Evolutionary conservation across 208 protist genomes (phyloP), one percentile per base, ranked within the genome.

Genomic region (Herpetomonas samuelpessoai): DNA sequence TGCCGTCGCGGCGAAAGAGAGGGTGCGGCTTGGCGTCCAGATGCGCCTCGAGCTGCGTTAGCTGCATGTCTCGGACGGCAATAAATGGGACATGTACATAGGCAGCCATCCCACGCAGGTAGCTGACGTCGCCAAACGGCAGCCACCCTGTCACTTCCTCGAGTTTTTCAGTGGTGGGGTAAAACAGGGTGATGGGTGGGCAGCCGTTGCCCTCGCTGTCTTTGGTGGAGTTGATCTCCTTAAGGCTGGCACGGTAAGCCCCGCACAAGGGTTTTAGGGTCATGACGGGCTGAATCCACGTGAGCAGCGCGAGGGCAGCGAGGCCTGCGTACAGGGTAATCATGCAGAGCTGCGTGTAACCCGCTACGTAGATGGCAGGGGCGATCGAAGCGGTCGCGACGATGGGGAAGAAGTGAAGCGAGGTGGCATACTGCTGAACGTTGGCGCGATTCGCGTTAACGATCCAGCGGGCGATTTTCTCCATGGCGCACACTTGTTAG

Each of bases 131-230:
- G 21, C 60, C 39, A 47, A 89, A 92, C 0, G 85, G 86, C 3
- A 95, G 14, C 64, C 84, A 93, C 7, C 39, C 52, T 7, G 66
- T 69, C 21, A 52, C 35, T 0, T n/a, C 21, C 3, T 38, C 21
- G 10, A 71, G 52, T 1, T 28, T 48, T 19, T 44, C 38, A 21
- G 53, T 69, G 1, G 79, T 86, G 2, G 88, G 88, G 63, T 92
- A 91, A 50, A 86, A 84, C 1, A 86, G 51, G 4, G 76, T 80
- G 47, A 95, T 14, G 19, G 88, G 88, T 14, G 85, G 83, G 6
- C 53, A 50, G 7, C 41, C 47, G 46, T 74, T 72, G 18, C 24
- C 51, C 4, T 48, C 65, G 2, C 27, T 10, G 7, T 71, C 55
- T 0, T 28, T 29, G n/a, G 45, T 27, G 29, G 69, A 65, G 19